Base-by-base conservation (phyloP, 2,329 filamentous ascomycete species). In the Phialophora expanda region DNA sequence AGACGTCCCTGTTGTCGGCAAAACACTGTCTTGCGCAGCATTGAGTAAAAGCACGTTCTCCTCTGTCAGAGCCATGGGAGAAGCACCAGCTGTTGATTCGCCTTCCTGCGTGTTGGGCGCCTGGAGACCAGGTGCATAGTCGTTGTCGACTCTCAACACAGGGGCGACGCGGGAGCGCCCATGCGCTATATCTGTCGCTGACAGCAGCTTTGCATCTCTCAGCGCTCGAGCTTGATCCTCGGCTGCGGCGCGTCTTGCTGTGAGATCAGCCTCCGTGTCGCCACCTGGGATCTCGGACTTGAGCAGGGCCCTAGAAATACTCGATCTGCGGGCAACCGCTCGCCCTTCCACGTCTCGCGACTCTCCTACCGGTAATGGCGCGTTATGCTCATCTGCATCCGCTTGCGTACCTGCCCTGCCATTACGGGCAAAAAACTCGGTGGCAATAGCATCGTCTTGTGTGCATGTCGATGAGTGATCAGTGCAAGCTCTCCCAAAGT, bases 151-250 rank as follows among this genome's bases (percentile, higher is more conserved):
- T 44, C 38, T 44, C 38, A 44, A n/a, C 17, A 44, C 17, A n/a
- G 22, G 44, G 32, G 20, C 4, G 2, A 9, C 11, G 26, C 8
- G 4, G 17, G 38, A 17, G 48, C 28, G 17, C 44, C 56, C 24
- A 65, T 32, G 26, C 24, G 48, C 63, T 28, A 54, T 32, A 17
- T 80, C 79, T 38, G 78, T 81, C 22, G 80, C 77, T n/a, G 79
- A 79, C 17, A 87, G 77, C 20, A 87, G 74, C 70, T 85, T 86
- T 65, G 85, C 82, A 70, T 87, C 83, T 17, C 85, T 78, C 4
- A 86, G 74, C 56, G 78, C 75, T 28, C 81, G 82, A 2, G 85
- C 85, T 73, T 84, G 83, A 70, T 87, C 85, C 73, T 86, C 84
- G 7, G 83, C 81, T 17, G 81, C 75, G 56, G 82, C 80, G n/a